A percentile compares a stretch with the other conserved stretches of the same genome.
These are phyloP conservation scores for Penicillium expansum DNA, from an alignment of 2,329 filamentous ascomycete species.

Conservation along the genomic window DNA sequence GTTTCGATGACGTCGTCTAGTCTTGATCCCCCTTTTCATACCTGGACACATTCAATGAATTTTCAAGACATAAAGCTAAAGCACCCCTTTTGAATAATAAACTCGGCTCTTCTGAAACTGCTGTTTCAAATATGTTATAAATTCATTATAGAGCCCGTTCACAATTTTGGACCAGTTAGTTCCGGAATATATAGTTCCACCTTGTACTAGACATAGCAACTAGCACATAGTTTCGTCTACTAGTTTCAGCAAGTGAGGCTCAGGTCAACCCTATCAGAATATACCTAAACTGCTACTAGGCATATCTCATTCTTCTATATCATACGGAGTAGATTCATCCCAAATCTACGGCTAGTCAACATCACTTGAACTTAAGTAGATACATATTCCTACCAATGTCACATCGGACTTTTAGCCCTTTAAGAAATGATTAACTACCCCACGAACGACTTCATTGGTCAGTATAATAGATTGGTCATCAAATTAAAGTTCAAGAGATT, in stretches of 20 bases:
- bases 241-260: neutral
- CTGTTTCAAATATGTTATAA: neutral
- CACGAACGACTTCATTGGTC: neutral
- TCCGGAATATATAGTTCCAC: neutral
- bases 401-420: neutral
- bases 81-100: neutral
- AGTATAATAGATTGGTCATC: neutral
- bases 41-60: neutral
- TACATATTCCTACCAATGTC: neutral
- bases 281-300: too few species aligned
- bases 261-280: neutral
- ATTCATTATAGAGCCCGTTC: neutral
- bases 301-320: too few species aligned
- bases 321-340: too few species aligned
- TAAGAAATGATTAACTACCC: too few species aligned
- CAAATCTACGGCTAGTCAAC: neutral
- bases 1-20: conserved; percentile 3
- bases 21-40: neutral
- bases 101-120: neutral
- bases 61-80: neutral
- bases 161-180: neutral
- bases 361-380: neutral
- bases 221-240: too few species aligned
- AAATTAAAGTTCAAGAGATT: neutral
- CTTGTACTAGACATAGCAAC: too few species aligned